phyloP scores from a whole-genome alignment of 2,329 filamentous ascomycete species.

The Grosmannia huntii region DNA sequence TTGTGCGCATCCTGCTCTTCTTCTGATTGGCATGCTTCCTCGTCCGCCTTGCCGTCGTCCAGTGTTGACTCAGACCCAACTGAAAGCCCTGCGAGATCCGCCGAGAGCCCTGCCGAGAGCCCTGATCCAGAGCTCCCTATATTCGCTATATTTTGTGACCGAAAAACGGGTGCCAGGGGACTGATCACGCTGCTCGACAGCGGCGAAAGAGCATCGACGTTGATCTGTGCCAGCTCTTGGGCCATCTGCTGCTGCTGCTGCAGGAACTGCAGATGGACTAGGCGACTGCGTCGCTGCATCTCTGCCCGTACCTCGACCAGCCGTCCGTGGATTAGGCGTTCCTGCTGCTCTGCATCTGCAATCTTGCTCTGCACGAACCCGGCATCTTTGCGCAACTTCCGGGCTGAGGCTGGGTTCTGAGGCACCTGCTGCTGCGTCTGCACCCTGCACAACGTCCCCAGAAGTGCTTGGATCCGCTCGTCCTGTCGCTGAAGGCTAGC shows the following conservation, averaged over 20 bases:
- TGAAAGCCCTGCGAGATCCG: neutral
- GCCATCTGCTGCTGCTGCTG: constrained; percentile 9
- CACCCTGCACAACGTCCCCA: constrained; percentile 23
- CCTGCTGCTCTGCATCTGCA: constrained; percentile 30
- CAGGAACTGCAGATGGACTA: constrained; percentile 19
- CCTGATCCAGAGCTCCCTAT: neutral
- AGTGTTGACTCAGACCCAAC: neutral
- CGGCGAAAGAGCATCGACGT: neutral
- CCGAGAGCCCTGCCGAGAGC: too few relatives aligned
- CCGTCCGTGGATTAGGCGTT: constrained; percentile 29
- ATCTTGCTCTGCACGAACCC: constrained; percentile 29
- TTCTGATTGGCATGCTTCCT: neutral
- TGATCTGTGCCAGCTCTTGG: neutral
- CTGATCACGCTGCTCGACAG: neutral
- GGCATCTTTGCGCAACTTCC: constrained; percentile 27
- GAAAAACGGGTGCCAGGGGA: neutral
- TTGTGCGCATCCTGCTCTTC: neutral
- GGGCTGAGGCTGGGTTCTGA: constrained; percentile 10
- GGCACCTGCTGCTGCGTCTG: constrained; percentile 18
- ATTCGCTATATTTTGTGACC: neutral
- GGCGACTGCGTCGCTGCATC: constrained; percentile 30
- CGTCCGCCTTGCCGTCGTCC: neutral
- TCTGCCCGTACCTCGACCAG: constrained; percentile 38
- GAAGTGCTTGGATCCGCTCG: constrained; percentile 23
- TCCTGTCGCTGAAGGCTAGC: constrained; percentile 28